These are phyloP conservation scores for Plasmodium reichenowi DNA, from an alignment of 169 alveolate species.

Conservation along the genomic window DNA sequence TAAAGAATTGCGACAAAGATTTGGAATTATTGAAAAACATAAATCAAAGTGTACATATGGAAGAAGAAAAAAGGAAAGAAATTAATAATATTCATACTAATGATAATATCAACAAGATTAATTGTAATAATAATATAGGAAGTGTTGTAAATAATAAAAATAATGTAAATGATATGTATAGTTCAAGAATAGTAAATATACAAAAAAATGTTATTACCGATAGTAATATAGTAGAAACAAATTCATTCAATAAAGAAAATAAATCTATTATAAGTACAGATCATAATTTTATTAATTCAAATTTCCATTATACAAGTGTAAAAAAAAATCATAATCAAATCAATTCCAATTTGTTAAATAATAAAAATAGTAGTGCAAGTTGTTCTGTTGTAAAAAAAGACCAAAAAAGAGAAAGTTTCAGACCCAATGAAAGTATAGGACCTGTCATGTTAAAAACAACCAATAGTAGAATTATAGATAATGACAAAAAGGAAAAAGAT, in stretches of 20 bases:
- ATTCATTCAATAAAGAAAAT: neutral
- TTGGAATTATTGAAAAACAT: neutral
- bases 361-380: neutral
- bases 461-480: neutral
- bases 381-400: conserved; percentile 45
- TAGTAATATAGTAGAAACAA: neutral
- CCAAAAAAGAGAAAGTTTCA: neutral
- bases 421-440: neutral
- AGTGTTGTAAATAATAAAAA: conserved; percentile 4
- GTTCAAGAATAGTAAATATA: conserved; percentile 19
- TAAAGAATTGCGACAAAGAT: neutral
- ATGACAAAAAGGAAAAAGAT: neutral
- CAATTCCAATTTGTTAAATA: conserved; percentile 7
- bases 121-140: no score
- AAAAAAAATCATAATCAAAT: conserved; percentile 4
- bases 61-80: neutral
- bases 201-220: conserved; percentile 1
- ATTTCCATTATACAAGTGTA: neutral
- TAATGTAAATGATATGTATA: conserved; percentile 3
- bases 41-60: neutral
- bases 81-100: no score
- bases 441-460: neutral
- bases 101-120: no score
- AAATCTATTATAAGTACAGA: conserved; percentile 1
- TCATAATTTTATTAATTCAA: neutral